These are phyloP conservation scores for Paecilomyces fulvus DNA, from an alignment of 2,329 filamentous ascomycete species.

Conservation along the genomic window DNA sequence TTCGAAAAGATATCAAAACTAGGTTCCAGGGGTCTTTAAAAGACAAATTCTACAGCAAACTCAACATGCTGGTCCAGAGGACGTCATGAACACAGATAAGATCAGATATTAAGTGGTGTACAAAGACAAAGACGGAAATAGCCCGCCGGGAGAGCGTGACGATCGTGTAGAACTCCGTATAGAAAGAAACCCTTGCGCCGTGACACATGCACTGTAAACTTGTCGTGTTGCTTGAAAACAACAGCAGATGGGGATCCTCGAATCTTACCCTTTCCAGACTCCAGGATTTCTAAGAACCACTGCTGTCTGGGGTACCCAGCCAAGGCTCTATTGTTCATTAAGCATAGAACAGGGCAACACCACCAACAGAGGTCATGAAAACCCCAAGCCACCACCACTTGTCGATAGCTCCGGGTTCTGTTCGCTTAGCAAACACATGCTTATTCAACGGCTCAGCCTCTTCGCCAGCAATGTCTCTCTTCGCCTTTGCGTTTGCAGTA, in stretches of 20 bases:
- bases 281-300: neutral
- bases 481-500: constrained; percentile 29
- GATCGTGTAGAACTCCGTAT: neutral
- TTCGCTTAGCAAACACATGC: constrained; percentile 19
- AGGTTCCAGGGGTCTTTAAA: neutral
- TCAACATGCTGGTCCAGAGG: neutral
- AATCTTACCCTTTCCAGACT: neutral
- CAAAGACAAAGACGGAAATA: constrained; percentile 1
- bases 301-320: neutral
- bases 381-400: constrained; percentile 42
- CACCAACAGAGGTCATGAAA: constrained; percentile 38
- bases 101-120: neutral
- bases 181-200: constrained; percentile 1
- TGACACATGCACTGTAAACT: neutral
- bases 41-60: neutral
- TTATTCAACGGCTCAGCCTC: constrained; percentile 16
- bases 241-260: neutral
- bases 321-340: constrained; percentile 5
- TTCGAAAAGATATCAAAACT: neutral
- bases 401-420: constrained; percentile 31
- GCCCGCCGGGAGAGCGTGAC: neutral
- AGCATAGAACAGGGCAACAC: constrained; percentile 28
- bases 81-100: neutral
- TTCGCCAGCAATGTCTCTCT: constrained; percentile 16
- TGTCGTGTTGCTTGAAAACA: neutral